Conservation (phyloP, 192 early-diverging fungal species). For the Linnemannia exigua region DNA sequence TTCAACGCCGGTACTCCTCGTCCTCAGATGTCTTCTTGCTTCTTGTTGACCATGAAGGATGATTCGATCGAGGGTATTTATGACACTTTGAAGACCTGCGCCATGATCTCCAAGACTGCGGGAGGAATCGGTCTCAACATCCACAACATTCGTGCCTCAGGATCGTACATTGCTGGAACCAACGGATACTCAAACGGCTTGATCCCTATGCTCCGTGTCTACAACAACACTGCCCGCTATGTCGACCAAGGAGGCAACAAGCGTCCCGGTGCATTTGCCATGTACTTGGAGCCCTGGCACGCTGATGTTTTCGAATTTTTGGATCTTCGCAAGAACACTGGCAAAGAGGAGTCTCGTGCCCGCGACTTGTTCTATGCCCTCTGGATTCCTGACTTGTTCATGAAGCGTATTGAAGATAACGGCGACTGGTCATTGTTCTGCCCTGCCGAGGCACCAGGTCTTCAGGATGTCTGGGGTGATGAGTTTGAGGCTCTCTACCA, state of each 20-base stretch:
- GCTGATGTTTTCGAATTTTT: constrained; percentile 97
- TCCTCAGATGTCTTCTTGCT: constrained; percentile 96
- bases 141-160: constrained; percentile 95
- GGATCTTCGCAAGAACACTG: constrained; percentile 97
- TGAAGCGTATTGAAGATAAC: constrained; percentile 95
- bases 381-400: constrained; percentile 98
- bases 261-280: constrained; percentile 97
- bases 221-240: constrained; percentile 98
- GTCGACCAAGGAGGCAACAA: constrained; percentile 99
- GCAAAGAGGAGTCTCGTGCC: constrained; percentile 97
- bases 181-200: constrained; percentile 98
- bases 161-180: constrained; percentile 98
- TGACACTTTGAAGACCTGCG: constrained; percentile 97
- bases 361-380: constrained; percentile 98
- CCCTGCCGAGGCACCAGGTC: constrained; percentile 92
- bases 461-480: constrained; percentile 94
- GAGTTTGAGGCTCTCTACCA: constrained; percentile 91
- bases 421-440: constrained; percentile 97
- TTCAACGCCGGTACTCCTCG: constrained; percentile 98
- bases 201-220: constrained; percentile 98
- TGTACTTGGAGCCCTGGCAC: constrained; percentile 99
- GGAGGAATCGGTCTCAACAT: constrained; percentile 98
- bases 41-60: constrained; percentile 95
- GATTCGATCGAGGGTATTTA: constrained; percentile 99
- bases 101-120: constrained; percentile 98